These are phyloP conservation scores for Cyberlindnera meyerae DNA, from an alignment of 805 yeast genomes.

Conservation along the genomic window DNA sequence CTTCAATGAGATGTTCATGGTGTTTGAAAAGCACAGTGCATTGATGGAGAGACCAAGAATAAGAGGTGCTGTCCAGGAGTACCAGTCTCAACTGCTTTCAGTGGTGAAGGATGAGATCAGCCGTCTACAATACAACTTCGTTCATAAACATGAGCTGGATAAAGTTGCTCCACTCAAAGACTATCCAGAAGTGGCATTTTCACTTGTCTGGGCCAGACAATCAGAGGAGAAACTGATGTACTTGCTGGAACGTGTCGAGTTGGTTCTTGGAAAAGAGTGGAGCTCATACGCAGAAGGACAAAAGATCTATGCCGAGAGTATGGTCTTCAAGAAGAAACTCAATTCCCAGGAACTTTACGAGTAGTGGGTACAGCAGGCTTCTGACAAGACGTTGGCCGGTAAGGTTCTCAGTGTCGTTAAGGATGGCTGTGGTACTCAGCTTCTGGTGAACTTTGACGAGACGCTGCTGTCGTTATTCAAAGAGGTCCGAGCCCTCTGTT, in stretches of 20 bases:
- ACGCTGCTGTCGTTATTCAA: constrained; percentile 38
- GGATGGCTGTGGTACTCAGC: constrained; percentile 21
- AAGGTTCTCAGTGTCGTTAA: constrained; percentile 36
- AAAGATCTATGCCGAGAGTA: constrained; percentile 48
- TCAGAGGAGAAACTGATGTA: constrained; percentile 38
- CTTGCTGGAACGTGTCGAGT: constrained; percentile 41
- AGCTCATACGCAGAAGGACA: constrained; percentile 59
- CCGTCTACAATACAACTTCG: constrained; percentile 36
- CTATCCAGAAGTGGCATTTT: constrained; percentile 43
- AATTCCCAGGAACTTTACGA: constrained; percentile 38
- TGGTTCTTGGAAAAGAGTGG: constrained; percentile 61
- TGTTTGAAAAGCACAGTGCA: constrained; percentile 44
- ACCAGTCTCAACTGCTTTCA: constrained; percentile 46
- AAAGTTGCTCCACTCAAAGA: constrained; percentile 38
- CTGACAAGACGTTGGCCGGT: constrained; percentile 26
- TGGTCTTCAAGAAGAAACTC: constrained; percentile 40
- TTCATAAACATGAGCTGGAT: constrained; percentile 32
- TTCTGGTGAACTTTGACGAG: constrained; percentile 50
- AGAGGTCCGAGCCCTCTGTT: constrained; percentile 48
- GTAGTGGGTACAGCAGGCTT: constrained; percentile 43
- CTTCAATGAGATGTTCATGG: constrained; percentile 46
- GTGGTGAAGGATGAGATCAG: constrained; percentile 45
- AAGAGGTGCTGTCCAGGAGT: constrained; percentile 54
- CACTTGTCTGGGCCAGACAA: constrained; percentile 50
- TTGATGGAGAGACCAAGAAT: constrained; percentile 50